Evolutionary conservation across 2,329 filamentous ascomycete species (phyloP), one percentile per base, ranked within the genome.

Genomic region (Nemania sp.): DNA sequence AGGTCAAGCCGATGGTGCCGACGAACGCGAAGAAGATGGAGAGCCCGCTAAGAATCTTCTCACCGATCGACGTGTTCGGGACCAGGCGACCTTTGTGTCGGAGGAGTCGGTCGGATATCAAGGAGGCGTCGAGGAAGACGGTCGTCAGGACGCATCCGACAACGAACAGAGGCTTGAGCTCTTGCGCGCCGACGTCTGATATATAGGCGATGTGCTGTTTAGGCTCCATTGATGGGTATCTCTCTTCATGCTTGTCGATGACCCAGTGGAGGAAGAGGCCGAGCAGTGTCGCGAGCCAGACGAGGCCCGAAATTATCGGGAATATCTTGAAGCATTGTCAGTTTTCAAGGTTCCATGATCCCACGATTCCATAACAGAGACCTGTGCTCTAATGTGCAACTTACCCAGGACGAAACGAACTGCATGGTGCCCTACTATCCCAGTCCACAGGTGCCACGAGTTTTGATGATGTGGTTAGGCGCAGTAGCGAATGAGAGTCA

Each of bases 71-170:
- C 9, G 80, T 73, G 73, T 97, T 96, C 59, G 83, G 87, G 2
- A 86, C 83, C 23, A 97, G 80, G 12, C 90, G 86, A 7, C 91
- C 90, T 19, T 77, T 79, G 73, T 97, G 92, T 40, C 93, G 86
- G 46, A 97, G 80, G 83, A 86, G 94, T 57, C 92, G 85, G 75
- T 97, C 93, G 12, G 88, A 77, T 48, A 89, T 72, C 68, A 99
- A 94, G 22, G 88, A 84, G 7, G 90, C 73, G 73, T 96, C 89
- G 66, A 99, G 86, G 57, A 89, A 86, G 43, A 95, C 77, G 19
- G 90, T 88, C 5, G 89, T 91, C 30, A 90, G 74, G 49, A 78
- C 75, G 65, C 81, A 86, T 63, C 89, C 87, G 28, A 85, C 77
- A 65, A 94, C 86, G 76, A 94, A 94, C 57, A 93, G 78, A 2